Evolutionary conservation across 805 yeast species (phyloP).

Genomic region (Saccharomycopsis sp.): DNA sequence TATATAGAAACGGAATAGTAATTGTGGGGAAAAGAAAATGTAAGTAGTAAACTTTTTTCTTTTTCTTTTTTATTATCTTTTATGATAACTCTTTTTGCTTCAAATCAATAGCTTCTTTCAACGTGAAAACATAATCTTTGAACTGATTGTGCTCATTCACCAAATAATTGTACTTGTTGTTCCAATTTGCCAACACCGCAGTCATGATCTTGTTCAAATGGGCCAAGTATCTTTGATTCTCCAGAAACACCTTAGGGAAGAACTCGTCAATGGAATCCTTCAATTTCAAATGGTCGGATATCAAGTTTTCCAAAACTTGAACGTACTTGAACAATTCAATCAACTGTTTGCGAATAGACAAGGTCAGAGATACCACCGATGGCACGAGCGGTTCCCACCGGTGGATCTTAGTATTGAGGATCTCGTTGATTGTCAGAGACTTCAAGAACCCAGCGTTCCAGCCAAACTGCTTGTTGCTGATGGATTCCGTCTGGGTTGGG

Average conservation of each 20-base stretch:
- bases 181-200: constrained; percentile 33
- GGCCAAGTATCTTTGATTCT: constrained; percentile 9
- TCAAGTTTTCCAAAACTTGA: constrained; percentile 30
- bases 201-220: constrained; percentile 16
- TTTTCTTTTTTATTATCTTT: too few species aligned
- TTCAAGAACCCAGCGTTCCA: constrained; percentile 38
- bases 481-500: constrained; percentile 62
- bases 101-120: constrained; percentile 26
- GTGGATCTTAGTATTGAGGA: constrained; percentile 21
- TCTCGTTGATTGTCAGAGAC: constrained; percentile 2
- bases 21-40: not conserved
- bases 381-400: constrained; percentile 29
- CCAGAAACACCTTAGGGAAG: constrained; percentile 21
- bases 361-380: constrained; percentile 24
- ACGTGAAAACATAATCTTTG: constrained; percentile 27
- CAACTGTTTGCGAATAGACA: constrained; percentile 30
- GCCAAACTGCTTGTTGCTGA: constrained; percentile 72
- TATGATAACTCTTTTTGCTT: constrained; percentile 16
- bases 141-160: constrained; percentile 31
- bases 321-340: constrained; percentile 33
- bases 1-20: not conserved
- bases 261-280: constrained; percentile 30
- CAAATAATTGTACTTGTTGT: constrained; percentile 31
- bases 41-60: too few species aligned
- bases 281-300: constrained; percentile 36